Evolutionary conservation across 1,284 basidiomycete species (phyloP).

Genomic region (Cryptococcus sp.): DNA sequence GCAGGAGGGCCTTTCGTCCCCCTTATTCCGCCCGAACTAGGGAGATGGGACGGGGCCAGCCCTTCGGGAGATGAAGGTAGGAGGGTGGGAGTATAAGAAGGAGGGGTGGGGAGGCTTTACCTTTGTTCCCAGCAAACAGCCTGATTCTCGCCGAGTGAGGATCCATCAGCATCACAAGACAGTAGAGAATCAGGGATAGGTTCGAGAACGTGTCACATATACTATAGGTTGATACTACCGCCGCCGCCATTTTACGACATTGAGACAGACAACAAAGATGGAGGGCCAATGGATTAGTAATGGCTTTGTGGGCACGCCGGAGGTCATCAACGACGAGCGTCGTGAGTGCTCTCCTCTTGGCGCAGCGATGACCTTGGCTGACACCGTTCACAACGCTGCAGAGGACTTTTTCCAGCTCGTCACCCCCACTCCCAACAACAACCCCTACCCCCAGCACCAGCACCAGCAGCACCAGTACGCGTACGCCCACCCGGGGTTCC

Average conservation of each 20-base stretch:
- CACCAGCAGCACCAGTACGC: neutral
- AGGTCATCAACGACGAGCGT: neutral
- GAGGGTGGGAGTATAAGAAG: too few relatives aligned
- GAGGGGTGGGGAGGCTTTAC: neutral
- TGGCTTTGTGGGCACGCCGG: slow-evolving; percentile 12
- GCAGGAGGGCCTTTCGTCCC: too few relatives aligned
- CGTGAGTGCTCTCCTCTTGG: slow-evolving; percentile 4
- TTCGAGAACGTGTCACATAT: too few relatives aligned
- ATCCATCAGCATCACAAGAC: too few relatives aligned
- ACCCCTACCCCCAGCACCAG: neutral
- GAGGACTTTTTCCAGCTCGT: slow-evolving; percentile 28
- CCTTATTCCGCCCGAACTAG: too few relatives aligned
- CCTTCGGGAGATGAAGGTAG: too few relatives aligned
- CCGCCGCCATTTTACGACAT: neutral
- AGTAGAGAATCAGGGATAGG: too few relatives aligned
- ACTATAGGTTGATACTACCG: too few relatives aligned
- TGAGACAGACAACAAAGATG: neutral
- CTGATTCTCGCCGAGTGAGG: too few relatives aligned
- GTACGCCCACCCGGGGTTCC: neutral
- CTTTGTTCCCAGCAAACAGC: slow-evolving; percentile 6
- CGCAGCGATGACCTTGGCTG: neutral
- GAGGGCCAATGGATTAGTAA: slow-evolving; percentile 10
- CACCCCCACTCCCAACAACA: slow-evolving; percentile 21
- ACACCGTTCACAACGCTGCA: neutral
- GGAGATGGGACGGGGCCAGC: too few relatives aligned